These are phyloP conservation scores for Angophora floribunda DNA, from an alignment of 345 rosid species.

Conservation along the genomic window DNA sequence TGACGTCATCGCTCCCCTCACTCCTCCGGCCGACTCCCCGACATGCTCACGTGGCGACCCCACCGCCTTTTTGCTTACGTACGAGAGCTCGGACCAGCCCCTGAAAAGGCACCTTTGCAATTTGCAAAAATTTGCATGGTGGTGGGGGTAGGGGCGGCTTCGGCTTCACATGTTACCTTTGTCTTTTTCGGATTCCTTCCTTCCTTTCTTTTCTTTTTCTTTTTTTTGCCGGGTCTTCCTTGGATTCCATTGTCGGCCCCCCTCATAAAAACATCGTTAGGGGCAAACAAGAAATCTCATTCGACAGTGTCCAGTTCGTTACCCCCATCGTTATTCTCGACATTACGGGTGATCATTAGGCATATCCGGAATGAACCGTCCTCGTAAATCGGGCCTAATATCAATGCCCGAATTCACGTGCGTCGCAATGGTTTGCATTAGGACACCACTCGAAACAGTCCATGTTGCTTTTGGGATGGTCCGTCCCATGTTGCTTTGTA, in stretches of 20 bases:
- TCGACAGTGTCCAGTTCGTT: not conserved
- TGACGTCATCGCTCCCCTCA: not conserved
- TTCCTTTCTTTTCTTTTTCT: no score
- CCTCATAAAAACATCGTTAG: no score
- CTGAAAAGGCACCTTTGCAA: not conserved
- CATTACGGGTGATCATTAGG: not conserved
- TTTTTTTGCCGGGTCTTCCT: not conserved
- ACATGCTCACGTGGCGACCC: not conserved
- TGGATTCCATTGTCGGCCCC: not conserved
- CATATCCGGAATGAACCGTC: no score
- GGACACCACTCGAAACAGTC: not conserved
- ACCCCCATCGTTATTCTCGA: not conserved
- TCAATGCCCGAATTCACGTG: not conserved
- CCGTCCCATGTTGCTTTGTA: rapidly evolving
- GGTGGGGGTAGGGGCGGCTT: not conserved
- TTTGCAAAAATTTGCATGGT: not conserved
- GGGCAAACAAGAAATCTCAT: no score
- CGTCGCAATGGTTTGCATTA: not conserved
- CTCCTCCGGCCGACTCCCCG: not conserved
- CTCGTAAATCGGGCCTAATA: not conserved
- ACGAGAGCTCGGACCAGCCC: not conserved
- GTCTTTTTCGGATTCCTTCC: not conserved
- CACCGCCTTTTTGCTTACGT: not conserved
- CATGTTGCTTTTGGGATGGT: not conserved
- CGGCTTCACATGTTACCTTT: not conserved